Percentiles rank a stretch among this genome's conserved stretches.
phyloP scores from a whole-genome alignment of 1,139 yeast genomes.

The Zygosaccharomyces sapae region DNA sequence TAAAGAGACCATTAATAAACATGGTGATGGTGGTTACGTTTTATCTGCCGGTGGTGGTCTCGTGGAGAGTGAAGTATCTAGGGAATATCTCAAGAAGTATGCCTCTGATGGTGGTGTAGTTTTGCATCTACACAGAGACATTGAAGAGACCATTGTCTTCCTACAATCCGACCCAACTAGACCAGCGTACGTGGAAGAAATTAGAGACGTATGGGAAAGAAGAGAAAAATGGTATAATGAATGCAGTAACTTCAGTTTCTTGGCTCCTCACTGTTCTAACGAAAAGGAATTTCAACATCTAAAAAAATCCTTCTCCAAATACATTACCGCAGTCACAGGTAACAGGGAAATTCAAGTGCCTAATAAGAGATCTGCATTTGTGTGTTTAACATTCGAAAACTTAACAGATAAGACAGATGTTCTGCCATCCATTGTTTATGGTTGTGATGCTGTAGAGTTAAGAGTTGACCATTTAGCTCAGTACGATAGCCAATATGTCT shows the following conservation, averaged over 20 bases:
- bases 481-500: slow-evolving; percentile 51
- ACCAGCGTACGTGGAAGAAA: slow-evolving; percentile 84
- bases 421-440: slow-evolving; percentile 55
- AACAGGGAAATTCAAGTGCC: slow-evolving; percentile 45
- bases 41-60: slow-evolving; percentile 97
- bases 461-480: slow-evolving; percentile 68
- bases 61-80: slow-evolving; percentile 71
- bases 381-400: slow-evolving; percentile 63
- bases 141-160: slow-evolving; percentile 73
- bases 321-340: slow-evolving; percentile 64
- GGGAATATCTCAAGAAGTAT: slow-evolving; percentile 57
- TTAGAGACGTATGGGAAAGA: slow-evolving; percentile 75
- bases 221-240: slow-evolving; percentile 78
- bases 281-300: slow-evolving; percentile 54
- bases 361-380: slow-evolving; percentile 57
- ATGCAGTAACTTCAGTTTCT: slow-evolving; percentile 75
- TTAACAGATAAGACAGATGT: slow-evolving; percentile 46
- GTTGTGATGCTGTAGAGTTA: slow-evolving; percentile 78
- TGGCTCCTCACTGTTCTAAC: slow-evolving; percentile 64
- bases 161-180: slow-evolving; percentile 73
- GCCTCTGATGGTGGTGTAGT: slow-evolving; percentile 58
- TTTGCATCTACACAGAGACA: slow-evolving; percentile 82
- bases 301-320: slow-evolving; percentile 56
- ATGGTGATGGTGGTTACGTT: slow-evolving; percentile 54
- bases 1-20: slow-evolving; percentile 45